Base-by-base conservation (phyloP, 2,329 filamentous ascomycete genomes). In the Beauveria sp. region DNA sequence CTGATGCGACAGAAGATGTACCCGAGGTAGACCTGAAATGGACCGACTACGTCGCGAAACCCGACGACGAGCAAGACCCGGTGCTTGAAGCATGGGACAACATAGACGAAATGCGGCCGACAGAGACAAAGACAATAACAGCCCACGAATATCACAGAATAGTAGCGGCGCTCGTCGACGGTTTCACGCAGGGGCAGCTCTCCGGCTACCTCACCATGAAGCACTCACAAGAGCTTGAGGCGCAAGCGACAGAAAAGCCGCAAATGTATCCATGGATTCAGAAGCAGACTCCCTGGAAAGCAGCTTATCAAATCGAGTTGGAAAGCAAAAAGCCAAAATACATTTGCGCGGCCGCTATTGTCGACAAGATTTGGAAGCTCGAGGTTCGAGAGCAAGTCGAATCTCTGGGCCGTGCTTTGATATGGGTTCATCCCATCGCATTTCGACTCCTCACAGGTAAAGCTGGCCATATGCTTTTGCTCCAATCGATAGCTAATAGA, bases 141-240 rank as follows among this genome's bases (percentile, higher is more conserved):
- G 66, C 70, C 40, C 70, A 67, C 0, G 73, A 80, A 7, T 83
- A 82, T 58, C 67, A 72, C 3, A 70, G 71, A 14, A 66, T 85
- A 16, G 66, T 73, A 28, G 62, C 70, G 1, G 63, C 66, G 3
- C 70, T 84, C 6, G 52, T 69, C 14, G 64, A 72, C 0, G 79
- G 82, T 8, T 85, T 85, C 66, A 79, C 79, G 0, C 67, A 61
- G 0, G 41, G 65, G 0, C 82, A 85, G 64, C 70, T 85, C 20
- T 62, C 61, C 9, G 65, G 67, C 2, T 85, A 85, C 62, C 66
- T 79, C 24, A 65, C 8, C 40, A 61, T 22, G 50, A 67, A 62
- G 40, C 61, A 34, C 43, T 43, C 16, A 12, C 26, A 22, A n/a
- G 40, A 43, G 56, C 37, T 47, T 7, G 43, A 52, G 40, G 30